A percentile compares a stretch with the other conserved stretches of the same genome.
These are phyloP conservation scores for Boletellus deceptivus DNA, from an alignment of 1,284 basidiomycete species.

Conservation along the genomic window DNA sequence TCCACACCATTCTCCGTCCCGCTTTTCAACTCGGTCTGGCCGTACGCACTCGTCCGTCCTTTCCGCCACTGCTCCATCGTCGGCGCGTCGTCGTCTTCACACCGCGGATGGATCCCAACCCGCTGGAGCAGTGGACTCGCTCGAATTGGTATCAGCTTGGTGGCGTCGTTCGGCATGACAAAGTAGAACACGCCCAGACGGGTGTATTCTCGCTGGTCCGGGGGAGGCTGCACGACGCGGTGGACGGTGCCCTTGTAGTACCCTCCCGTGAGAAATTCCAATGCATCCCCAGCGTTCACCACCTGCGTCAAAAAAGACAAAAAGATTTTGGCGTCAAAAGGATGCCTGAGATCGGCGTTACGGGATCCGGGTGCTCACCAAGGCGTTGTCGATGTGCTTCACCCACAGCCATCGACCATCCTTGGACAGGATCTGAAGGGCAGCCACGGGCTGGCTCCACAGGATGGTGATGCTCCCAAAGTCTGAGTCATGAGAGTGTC, in stretches of 20 bases:
- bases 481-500: conserved; percentile 36
- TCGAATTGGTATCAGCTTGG: conserved; percentile 31
- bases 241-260: conserved; percentile 49
- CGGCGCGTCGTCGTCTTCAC: conserved; percentile 35
- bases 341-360: not conserved
- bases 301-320: conserved; percentile 31
- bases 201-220: conserved; percentile 39
- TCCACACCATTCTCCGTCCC: conserved; percentile 36
- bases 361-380: conserved; percentile 36
- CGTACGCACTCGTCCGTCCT: conserved; percentile 39
- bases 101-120: conserved; percentile 33
- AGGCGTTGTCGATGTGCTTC: conserved; percentile 56
- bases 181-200: conserved; percentile 49
- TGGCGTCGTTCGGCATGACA: conserved; percentile 31
- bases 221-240: conserved; percentile 43
- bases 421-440: conserved; percentile 52
- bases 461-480: conserved; percentile 58
- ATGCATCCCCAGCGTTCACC: conserved; percentile 57
- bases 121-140: conserved; percentile 33
- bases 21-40: conserved; percentile 35
- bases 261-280: conserved; percentile 56
- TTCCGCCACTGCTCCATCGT: conserved; percentile 43
- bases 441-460: conserved; percentile 60
- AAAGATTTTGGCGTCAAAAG: not conserved
- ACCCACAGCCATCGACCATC: conserved; percentile 60